Conservation (phyloP, 2,329 filamentous ascomycete genomes). For the Fusarium compactum region DNA sequence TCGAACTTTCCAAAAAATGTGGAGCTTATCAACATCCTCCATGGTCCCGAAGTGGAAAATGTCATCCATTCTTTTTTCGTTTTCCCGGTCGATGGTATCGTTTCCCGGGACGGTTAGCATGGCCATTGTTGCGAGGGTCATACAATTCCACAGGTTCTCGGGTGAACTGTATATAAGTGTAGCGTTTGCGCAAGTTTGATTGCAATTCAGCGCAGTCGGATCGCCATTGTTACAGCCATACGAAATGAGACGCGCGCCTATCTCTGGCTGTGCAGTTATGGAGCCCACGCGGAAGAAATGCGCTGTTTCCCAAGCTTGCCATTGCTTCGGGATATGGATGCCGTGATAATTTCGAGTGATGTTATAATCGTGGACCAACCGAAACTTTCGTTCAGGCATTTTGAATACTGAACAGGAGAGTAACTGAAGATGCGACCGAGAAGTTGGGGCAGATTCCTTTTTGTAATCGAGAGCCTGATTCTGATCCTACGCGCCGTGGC, state of each 20-base stretch:
- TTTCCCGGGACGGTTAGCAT: neutral
- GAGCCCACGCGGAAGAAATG: neutral
- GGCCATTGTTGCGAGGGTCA: neutral
- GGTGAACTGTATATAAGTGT: neutral
- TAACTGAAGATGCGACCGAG: neutral
- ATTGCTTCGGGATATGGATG: neutral
- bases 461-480: neutral
- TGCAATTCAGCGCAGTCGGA: neutral
- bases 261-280: neutral
- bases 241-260: neutral
- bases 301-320: constrained; percentile 14
- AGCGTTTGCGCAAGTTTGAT: neutral
- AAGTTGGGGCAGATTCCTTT: neutral
- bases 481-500: neutral
- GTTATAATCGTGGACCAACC: neutral
- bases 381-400: neutral
- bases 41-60: neutral
- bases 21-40: no score
- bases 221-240: constrained; percentile 5
- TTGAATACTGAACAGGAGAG: neutral
- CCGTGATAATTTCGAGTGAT: neutral
- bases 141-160: neutral
- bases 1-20: neutral
- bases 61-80: neutral
- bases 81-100: neutral